phyloP scores from a whole-genome alignment of 805 yeast genomes.

The Candida railenensis region DNA sequence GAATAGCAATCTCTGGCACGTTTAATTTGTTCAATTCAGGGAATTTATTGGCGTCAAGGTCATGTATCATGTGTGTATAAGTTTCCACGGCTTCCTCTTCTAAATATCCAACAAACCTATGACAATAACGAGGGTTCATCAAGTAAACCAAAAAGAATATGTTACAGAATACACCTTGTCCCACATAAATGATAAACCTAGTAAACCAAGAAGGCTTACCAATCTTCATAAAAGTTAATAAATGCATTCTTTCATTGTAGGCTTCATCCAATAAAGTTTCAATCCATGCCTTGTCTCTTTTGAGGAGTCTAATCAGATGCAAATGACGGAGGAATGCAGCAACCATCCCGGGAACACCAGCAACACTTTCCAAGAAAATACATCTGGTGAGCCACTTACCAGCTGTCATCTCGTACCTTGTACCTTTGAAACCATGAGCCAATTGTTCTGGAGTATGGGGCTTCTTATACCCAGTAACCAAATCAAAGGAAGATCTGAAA shows the following conservation, averaged over 20 bases:
- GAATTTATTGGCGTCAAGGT: constrained; percentile 51
- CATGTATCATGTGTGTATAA: constrained; percentile 56
- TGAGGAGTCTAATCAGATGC: constrained; percentile 58
- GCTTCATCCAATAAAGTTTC: constrained; percentile 75
- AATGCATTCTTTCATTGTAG: constrained; percentile 76
- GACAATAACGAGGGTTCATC: constrained; percentile 61
- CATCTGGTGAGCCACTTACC: constrained; percentile 62
- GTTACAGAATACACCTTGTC: constrained; percentile 73
- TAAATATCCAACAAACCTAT: constrained; percentile 72
- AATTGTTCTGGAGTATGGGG: constrained; percentile 37
- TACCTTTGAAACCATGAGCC: constrained; percentile 30
- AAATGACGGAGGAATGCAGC: constrained; percentile 72
- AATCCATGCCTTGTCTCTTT: constrained; percentile 72
- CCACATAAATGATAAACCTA: constrained; percentile 51
- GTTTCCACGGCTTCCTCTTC: constrained; percentile 78
- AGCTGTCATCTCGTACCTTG: constrained; percentile 54
- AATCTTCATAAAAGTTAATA: constrained; percentile 63
- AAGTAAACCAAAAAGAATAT: constrained; percentile 60
- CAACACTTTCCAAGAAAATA: constrained; percentile 67
- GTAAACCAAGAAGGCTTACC: constrained; percentile 63
- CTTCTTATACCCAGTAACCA: constrained; percentile 63
- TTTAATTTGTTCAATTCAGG: constrained; percentile 45
- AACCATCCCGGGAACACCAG: constrained; percentile 81
- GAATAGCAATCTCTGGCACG: constrained; percentile 59
- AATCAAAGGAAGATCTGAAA: constrained; percentile 54